Conservation (phyloP, 176 grass and related monocot genomes). For the Tillandsia fasciculata region DNA sequence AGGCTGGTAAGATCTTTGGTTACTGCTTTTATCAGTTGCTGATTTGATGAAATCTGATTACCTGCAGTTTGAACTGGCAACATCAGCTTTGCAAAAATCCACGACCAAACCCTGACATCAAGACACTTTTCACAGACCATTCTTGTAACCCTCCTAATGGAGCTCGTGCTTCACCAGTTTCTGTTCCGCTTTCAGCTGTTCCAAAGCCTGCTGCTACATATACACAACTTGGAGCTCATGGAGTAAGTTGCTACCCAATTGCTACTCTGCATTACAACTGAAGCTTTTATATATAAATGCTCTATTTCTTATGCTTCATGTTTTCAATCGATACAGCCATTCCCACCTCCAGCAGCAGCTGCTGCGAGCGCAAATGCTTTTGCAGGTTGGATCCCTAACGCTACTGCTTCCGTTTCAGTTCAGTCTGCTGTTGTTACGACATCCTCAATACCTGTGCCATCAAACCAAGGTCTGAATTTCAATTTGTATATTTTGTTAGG, state of each 20-base stretch:
- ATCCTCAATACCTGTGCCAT: conserved; percentile 60
- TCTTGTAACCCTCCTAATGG: conserved; percentile 66
- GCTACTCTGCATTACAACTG: conserved; percentile 8
- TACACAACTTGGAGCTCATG: conserved; percentile 52
- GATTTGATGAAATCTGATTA: conserved; percentile 10
- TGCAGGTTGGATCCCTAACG: conserved; percentile 89
- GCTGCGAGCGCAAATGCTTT: conserved; percentile 58
- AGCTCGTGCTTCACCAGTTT: conserved; percentile 56
- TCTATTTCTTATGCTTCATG: conserved; percentile 12
- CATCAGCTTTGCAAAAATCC: conserved; percentile 99
- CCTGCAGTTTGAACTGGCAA: conserved; percentile 94
- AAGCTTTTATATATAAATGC: conserved; percentile 9
- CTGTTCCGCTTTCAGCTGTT: conserved; percentile 77
- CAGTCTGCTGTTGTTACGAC: conserved; percentile 67
- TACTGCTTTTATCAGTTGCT: conserved; percentile 9
- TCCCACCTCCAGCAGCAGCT: conserved; percentile 53
- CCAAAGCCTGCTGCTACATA: conserved; percentile 69
- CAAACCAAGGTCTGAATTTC: conserved; percentile 59
- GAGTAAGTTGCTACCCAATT: conserved; percentile 34
- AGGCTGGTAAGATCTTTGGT: too few species aligned
- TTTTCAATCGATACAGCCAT: conserved; percentile 37
- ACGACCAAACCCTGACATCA: conserved; percentile 88
- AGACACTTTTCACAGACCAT: conserved; percentile 94
- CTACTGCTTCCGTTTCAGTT: conserved; percentile 63
- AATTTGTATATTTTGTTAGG: conserved; percentile 11